Evolutionary conservation across 495 filamentous ascomycete species (phyloP).

Genomic region (Durotheca rogersii): DNA sequence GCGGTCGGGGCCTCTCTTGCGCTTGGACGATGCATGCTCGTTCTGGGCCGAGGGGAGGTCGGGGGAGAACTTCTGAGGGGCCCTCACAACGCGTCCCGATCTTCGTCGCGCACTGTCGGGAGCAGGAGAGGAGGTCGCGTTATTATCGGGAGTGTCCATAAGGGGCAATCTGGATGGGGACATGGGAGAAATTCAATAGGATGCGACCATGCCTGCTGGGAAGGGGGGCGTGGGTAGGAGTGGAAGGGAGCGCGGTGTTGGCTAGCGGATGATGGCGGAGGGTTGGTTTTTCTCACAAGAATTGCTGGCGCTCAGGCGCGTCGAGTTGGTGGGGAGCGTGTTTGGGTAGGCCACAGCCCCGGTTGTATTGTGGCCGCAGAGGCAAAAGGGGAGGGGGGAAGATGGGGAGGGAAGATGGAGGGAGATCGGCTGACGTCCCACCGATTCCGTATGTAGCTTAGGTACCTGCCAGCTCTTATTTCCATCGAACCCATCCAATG

Average conservation of each 20-base stretch:
- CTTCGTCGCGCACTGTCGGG: constrained; percentile 60
- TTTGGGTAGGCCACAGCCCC: constrained; percentile 31
- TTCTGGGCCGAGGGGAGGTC: constrained; percentile 40
- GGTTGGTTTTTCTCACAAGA: too few species aligned
- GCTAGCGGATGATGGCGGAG: too few species aligned
- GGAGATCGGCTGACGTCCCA: constrained; percentile 3
- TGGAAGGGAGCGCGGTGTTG: constrained; percentile 6
- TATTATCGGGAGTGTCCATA: constrained; percentile 61
- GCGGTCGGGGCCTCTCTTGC: constrained; percentile 55
- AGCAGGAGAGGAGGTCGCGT: constrained; percentile 54
- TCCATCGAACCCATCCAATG: too few species aligned
- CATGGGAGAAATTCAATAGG: constrained; percentile 29
- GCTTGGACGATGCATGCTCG: constrained; percentile 43
- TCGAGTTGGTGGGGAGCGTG: constrained; percentile 30
- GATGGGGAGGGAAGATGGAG: too few species aligned
- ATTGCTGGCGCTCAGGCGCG: constrained; percentile 28
- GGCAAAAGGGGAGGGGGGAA: too few species aligned
- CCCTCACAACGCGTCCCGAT: constrained; percentile 78
- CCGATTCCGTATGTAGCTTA: background rate
- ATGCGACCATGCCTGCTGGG: constrained; percentile 23
- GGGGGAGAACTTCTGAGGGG: constrained; percentile 64
- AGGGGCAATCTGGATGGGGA: constrained; percentile 44
- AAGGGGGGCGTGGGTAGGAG: constrained; percentile 6
- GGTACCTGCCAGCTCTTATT: too few species aligned
- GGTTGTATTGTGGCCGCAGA: too few species aligned